Evolutionary conservation across 2,329 filamentous ascomycete genomes (phyloP).

Genomic region (Myriosclerotinia duriaeana): DNA sequence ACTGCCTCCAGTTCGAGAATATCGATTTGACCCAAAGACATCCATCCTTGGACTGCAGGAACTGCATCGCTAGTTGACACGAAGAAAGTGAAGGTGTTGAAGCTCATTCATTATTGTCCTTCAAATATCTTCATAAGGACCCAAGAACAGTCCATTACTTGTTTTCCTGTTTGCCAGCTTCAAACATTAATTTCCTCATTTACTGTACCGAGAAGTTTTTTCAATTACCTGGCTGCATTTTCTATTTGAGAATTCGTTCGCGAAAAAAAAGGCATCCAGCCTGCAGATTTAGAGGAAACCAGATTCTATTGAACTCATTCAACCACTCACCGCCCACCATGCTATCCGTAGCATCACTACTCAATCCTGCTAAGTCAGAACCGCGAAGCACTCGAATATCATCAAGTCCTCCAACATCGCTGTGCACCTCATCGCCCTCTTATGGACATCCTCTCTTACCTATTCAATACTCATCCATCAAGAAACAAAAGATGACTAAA

Average conservation of each 20-base stretch:
- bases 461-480: conserved; percentile 37
- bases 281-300: conserved; percentile 34
- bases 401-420: conserved; percentile 43
- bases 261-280: conserved; percentile 31
- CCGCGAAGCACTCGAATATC: conserved; percentile 45
- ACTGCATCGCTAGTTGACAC: conserved; percentile 33
- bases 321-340: conserved; percentile 45
- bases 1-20: conserved; percentile 45
- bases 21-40: conserved; percentile 34
- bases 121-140: conserved; percentile 31
- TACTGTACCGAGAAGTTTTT: conserved; percentile 29
- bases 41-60: conserved; percentile 33
- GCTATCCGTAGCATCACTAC: conserved; percentile 64
- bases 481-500: conserved; percentile 62
- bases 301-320: conserved; percentile 29
- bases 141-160: conserved; percentile 30
- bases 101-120: conserved; percentile 30
- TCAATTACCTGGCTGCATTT: conserved; percentile 23
- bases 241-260: conserved; percentile 29
- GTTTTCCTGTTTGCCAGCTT: conserved; percentile 35
- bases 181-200: conserved; percentile 31
- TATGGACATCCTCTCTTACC: conserved; percentile 35
- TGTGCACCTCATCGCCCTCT: conserved; percentile 34
- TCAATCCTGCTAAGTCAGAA: conserved; percentile 56
- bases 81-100: conserved; percentile 33